phyloP scores from a whole-genome alignment of 2,329 filamentous ascomycete species.

The Ilyonectria sp. region DNA sequence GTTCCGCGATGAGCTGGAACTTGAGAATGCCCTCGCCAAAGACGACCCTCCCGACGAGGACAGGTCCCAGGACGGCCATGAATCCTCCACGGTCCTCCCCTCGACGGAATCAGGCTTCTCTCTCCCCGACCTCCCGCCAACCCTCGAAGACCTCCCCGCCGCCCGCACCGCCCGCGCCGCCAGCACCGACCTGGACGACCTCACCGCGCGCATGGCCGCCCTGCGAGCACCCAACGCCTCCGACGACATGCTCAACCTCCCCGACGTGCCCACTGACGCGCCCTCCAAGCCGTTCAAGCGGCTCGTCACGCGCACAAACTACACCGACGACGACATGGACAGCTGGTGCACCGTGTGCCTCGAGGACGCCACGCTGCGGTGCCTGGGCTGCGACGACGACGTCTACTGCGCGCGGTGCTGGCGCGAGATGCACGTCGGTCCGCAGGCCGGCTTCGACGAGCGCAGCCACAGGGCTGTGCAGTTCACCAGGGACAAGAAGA shows the following conservation, averaged over 20 bases:
- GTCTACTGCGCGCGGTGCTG: conserved; percentile 86
- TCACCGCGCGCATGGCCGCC: conserved; percentile 68
- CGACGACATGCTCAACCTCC: conserved; percentile 59
- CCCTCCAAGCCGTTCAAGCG: conserved; percentile 59
- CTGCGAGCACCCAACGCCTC: conserved; percentile 57
- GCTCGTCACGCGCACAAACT: conserved; percentile 59
- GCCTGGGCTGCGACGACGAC: conserved; percentile 79
- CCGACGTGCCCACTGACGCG: conserved; percentile 65
- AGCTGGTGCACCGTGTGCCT: conserved; percentile 88
- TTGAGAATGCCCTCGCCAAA: conserved; percentile 47
- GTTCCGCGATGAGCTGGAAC: conserved; percentile 62
- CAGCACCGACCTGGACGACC: conserved; percentile 57
- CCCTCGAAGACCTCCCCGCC: conserved; percentile 56
- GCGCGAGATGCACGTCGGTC: conserved; percentile 83
- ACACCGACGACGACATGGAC: conserved; percentile 79
- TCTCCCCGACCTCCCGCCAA: conserved; percentile 64
- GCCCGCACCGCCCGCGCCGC: conserved; percentile 39
- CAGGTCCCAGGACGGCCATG: conserved; percentile 34
- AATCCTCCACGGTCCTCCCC: not conserved
- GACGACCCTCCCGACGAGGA: conserved; percentile 33
- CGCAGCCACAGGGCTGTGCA: conserved; percentile 77
- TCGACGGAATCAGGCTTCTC: conserved; percentile 48
- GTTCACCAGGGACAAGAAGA: conserved; percentile 60
- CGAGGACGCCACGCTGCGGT: conserved; percentile 81
- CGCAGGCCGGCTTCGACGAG: conserved; percentile 79